A percentile compares a stretch with the other conserved stretches of the same genome.
These are phyloP conservation scores for Calocybe gambosa DNA, from an alignment of 1,284 basidiomycete species.

Conservation along the genomic window DNA sequence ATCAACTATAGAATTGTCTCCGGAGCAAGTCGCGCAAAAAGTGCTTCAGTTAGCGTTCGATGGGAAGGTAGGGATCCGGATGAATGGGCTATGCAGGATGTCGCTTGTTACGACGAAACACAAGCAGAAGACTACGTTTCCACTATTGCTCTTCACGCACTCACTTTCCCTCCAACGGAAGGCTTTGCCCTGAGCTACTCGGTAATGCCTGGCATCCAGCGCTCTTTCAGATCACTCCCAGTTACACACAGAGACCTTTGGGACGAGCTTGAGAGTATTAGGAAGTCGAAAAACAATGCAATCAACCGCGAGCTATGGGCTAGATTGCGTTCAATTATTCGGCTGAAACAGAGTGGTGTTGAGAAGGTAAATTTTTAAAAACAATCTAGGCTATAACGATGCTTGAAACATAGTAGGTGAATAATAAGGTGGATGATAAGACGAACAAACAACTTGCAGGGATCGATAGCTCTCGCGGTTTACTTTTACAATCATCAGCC, in stretches of 20 bases:
- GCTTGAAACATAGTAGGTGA: slow-evolving; percentile 18
- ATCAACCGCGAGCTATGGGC: slow-evolving; percentile 70
- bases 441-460: slow-evolving; percentile 23
- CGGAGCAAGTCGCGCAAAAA: slow-evolving; percentile 61
- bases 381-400: background rate
- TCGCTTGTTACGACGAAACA: slow-evolving; percentile 71
- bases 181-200: slow-evolving; percentile 53
- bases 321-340: slow-evolving; percentile 58
- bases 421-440: slow-evolving; percentile 27
- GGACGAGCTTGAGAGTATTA: slow-evolving; percentile 78
- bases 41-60: slow-evolving; percentile 64
- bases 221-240: slow-evolving; percentile 74
- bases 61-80: slow-evolving; percentile 64
- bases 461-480: slow-evolving; percentile 12
- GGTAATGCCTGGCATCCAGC: slow-evolving; percentile 37
- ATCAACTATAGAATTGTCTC: slow-evolving; percentile 65
- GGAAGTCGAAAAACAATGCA: slow-evolving; percentile 59
- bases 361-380: slow-evolving; percentile 31
- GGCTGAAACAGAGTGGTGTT: slow-evolving; percentile 43
- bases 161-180: slow-evolving; percentile 57
- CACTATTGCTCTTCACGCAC: slow-evolving; percentile 75
- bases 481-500: slow-evolving; percentile 8
- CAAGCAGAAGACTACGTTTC: slow-evolving; percentile 93
- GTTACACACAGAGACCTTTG: slow-evolving; percentile 84
- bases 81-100: slow-evolving; percentile 80